Evolutionary conservation across 78 protist genomes (phyloP).

Genomic region (Monosiga brevicollis): DNA sequence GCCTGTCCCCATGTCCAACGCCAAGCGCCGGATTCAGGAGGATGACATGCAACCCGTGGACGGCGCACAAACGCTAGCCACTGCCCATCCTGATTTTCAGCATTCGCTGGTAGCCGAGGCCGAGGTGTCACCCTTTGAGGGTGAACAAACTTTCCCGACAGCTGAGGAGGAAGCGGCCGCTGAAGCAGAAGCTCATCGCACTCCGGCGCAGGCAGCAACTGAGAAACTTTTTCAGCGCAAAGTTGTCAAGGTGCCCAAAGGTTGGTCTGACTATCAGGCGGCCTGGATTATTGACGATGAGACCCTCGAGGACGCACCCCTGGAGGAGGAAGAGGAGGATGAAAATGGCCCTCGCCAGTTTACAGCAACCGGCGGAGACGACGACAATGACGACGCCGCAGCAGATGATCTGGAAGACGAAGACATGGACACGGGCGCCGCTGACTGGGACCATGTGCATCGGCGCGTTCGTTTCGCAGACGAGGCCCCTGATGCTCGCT

Average conservation of each 20-base stretch:
- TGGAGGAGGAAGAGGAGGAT: no score
- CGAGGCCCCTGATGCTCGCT: no score
- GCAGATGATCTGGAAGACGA: no score
- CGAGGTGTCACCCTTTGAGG: slow-evolving; percentile 14
- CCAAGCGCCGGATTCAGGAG: neutral
- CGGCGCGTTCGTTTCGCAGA: no score
- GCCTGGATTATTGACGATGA: slow-evolving; percentile 51
- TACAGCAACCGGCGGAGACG: no score
- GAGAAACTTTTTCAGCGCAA: no score
- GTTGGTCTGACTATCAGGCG: slow-evolving; percentile 44
- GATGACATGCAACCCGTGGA: neutral
- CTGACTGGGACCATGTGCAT: no score
- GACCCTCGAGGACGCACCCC: slow-evolving; percentile 6
- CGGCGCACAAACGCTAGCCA: neutral
- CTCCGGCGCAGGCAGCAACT: no score
- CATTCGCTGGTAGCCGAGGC: slow-evolving; percentile 10
- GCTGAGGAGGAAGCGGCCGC: slow-evolving; percentile 29
- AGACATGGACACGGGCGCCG: no score
- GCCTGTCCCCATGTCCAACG: neutral
- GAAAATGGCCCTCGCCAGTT: no score
- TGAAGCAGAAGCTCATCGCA: no score
- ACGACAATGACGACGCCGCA: no score
- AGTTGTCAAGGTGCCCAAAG: slow-evolving; percentile 56
- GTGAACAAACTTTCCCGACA: slow-evolving; percentile 54
- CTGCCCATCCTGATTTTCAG: slow-evolving; percentile 7